A percentile compares a stretch with the other conserved stretches of the same genome.
Conservation (phyloP, 1,284 basidiomycete species). For the Kalmanozyma brasiliensis region DNA sequence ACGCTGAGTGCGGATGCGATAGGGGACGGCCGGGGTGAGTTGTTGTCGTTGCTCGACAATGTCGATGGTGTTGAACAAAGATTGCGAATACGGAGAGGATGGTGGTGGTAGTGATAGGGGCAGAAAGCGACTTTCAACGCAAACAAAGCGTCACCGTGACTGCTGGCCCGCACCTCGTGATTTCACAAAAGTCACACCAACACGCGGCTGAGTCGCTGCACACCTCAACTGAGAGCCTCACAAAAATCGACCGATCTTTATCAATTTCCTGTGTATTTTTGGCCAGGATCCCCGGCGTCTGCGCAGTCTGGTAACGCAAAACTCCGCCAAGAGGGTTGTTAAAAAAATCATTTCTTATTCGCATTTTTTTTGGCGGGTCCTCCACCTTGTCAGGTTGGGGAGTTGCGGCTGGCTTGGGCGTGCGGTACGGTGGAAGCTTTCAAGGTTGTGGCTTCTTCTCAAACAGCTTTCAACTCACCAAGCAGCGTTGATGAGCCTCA, state of each 20-base stretch:
- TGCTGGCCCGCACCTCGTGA: conserved; percentile 14
- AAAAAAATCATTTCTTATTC: no score
- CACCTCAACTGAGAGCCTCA: not conserved
- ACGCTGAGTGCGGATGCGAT: no score
- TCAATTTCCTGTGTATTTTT: not conserved
- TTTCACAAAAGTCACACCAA: conserved; percentile 10
- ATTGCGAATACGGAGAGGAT: conserved; percentile 2
- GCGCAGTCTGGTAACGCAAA: no score
- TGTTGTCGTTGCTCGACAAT: no score
- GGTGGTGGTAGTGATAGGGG: conserved; percentile 31
- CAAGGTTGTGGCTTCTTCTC: no score
- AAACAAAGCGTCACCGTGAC: conserved; percentile 8
- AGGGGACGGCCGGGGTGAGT: no score
- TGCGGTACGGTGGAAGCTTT: conserved; percentile 9
- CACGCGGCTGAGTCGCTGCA: conserved; percentile 9
- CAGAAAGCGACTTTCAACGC: not conserved
- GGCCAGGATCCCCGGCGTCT: no score
- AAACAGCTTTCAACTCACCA: no score
- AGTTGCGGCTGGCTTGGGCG: not conserved
- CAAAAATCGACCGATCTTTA: conserved; percentile 19
- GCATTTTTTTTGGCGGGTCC: not conserved
- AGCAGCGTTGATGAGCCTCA: conserved; percentile 11
- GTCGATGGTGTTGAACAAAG: no score
- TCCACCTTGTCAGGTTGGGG: conserved; percentile 16
- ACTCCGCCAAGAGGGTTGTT: no score